phyloP scores from a whole-genome alignment of 345 rosid genomes.

The Kandelia obovata region DNA sequence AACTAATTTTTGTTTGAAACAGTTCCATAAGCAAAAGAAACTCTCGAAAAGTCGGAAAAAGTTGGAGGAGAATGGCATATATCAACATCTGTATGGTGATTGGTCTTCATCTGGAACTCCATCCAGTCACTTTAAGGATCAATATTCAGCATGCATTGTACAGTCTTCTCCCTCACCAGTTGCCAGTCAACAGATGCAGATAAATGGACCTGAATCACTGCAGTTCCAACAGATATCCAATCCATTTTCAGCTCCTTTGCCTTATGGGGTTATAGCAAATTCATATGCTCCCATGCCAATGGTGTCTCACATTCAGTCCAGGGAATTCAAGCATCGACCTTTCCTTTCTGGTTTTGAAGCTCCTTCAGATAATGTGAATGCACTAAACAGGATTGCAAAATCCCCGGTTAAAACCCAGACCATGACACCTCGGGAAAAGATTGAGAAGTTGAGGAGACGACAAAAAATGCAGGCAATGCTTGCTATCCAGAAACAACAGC shows the following conservation, averaged over 20 bases:
- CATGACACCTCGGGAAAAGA: slow-evolving; percentile 95
- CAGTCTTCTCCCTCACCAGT: slow-evolving; percentile 41
- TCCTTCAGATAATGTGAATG: slow-evolving; percentile 39
- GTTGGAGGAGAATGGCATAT: slow-evolving; percentile 31
- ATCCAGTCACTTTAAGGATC: slow-evolving; percentile 38
- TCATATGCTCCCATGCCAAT: slow-evolving; percentile 54
- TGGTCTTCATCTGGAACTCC: slow-evolving; percentile 42
- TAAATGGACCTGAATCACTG: slow-evolving; percentile 46
- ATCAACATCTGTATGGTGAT: slow-evolving; percentile 39
- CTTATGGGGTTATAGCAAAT: slow-evolving; percentile 47
- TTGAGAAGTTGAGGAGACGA: slow-evolving; percentile 80
- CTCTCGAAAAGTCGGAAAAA: slow-evolving; percentile 38
- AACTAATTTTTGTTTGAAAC: slow-evolving; percentile 9
- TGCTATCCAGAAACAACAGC: slow-evolving; percentile 87
- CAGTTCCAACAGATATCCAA: slow-evolving; percentile 44
- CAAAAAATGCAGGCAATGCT: slow-evolving; percentile 97
- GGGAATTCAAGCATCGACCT: slow-evolving; percentile 45
- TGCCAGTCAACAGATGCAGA: slow-evolving; percentile 44
- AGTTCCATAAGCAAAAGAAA: slow-evolving; percentile 55
- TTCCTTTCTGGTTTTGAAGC: slow-evolving; percentile 46
- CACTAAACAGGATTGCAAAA: slow-evolving; percentile 37
- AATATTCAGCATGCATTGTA: slow-evolving; percentile 27
- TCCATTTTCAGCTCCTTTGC: slow-evolving; percentile 43
- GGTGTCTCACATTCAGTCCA: slow-evolving; percentile 40
- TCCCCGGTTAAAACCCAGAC: slow-evolving; percentile 45